These are phyloP conservation scores for Draba incana DNA, from an alignment of 345 rosid genomes.

Conservation along the genomic window DNA sequence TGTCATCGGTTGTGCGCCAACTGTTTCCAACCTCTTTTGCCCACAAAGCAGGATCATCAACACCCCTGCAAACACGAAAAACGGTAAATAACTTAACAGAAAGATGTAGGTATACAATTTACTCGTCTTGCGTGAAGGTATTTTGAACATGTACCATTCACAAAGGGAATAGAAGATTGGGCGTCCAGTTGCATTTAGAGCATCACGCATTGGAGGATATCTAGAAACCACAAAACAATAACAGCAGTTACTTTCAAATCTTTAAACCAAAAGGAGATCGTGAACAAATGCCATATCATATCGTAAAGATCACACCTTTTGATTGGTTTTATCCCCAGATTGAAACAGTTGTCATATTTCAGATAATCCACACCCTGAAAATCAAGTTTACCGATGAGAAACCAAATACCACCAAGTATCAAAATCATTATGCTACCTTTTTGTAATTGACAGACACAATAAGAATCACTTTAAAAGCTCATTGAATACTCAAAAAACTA, in stretches of 20 bases:
- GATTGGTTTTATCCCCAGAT: slow-evolving; percentile 76
- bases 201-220: slow-evolving; percentile 95
- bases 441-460: not conserved
- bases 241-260: slow-evolving; percentile 24
- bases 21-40: slow-evolving; percentile 92
- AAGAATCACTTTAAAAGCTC: slow-evolving; percentile 2
- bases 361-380: slow-evolving; percentile 89
- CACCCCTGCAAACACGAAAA: slow-evolving; percentile 63
- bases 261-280: not conserved
- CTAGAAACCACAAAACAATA: slow-evolving; percentile 46
- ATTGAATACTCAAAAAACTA: slow-evolving; percentile 43
- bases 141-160: slow-evolving; percentile 66
- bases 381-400: slow-evolving; percentile 25
- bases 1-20: slow-evolving; percentile 97
- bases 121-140: slow-evolving; percentile 11
- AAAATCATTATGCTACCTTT: not conserved
- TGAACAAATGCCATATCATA: slow-evolving; percentile 13
- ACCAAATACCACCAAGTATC: slow-evolving; percentile 16
- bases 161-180: slow-evolving; percentile 84
- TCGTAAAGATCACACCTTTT: slow-evolving; percentile 56
- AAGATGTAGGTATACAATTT: not conserved
- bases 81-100: not conserved
- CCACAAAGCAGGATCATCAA: slow-evolving; percentile 93
- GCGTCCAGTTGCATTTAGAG: slow-evolving; percentile 74
- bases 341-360: slow-evolving; percentile 96